These are phyloP conservation scores for Fomitopsis schrenkii DNA, from an alignment of 1,284 basidiomycete genomes.

Conservation along the genomic window DNA sequence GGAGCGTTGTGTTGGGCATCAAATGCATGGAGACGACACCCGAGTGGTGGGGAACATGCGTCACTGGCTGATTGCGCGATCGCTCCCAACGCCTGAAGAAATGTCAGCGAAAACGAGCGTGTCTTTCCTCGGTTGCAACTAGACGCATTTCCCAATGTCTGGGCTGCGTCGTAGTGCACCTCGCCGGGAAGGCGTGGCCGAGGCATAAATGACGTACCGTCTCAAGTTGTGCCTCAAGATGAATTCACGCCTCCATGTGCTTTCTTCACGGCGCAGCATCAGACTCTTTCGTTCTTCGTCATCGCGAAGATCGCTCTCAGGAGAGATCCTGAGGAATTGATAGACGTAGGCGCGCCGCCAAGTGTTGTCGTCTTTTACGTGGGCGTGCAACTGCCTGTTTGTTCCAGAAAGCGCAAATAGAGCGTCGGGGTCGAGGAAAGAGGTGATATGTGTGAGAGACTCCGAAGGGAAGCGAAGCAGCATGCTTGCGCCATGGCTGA, in stretches of 20 bases:
- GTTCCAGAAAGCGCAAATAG: slow-evolving; percentile 58
- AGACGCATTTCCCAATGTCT: too few species aligned
- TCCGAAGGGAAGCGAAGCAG: slow-evolving; percentile 64
- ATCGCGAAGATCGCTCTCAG: slow-evolving; percentile 50
- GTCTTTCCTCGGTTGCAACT: too few species aligned
- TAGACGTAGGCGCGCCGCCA: slow-evolving; percentile 80
- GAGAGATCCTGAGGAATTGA: slow-evolving; percentile 64
- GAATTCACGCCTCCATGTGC: slow-evolving; percentile 69
- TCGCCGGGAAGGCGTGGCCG: neutral
- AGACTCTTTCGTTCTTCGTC: slow-evolving; percentile 25
- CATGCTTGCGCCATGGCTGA: slow-evolving; percentile 19
- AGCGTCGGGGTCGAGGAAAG: slow-evolving; percentile 65
- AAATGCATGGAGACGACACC: slow-evolving; percentile 52
- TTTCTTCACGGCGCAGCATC: slow-evolving; percentile 53
- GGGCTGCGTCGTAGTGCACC: neutral
- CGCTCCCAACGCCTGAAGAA: slow-evolving; percentile 65
- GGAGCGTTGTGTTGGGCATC: slow-evolving; percentile 49
- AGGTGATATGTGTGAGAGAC: slow-evolving; percentile 76
- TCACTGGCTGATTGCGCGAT: slow-evolving; percentile 56
- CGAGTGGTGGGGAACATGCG: slow-evolving; percentile 58
- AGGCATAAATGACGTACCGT: slow-evolving; percentile 37
- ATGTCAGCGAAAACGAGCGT: neutral
- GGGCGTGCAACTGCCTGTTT: slow-evolving; percentile 52
- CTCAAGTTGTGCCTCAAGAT: slow-evolving; percentile 48
- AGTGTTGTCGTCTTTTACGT: slow-evolving; percentile 76